Base-by-base conservation (phyloP, 352 stramenopile genomes). In the Phytophthora boehmeriae region DNA sequence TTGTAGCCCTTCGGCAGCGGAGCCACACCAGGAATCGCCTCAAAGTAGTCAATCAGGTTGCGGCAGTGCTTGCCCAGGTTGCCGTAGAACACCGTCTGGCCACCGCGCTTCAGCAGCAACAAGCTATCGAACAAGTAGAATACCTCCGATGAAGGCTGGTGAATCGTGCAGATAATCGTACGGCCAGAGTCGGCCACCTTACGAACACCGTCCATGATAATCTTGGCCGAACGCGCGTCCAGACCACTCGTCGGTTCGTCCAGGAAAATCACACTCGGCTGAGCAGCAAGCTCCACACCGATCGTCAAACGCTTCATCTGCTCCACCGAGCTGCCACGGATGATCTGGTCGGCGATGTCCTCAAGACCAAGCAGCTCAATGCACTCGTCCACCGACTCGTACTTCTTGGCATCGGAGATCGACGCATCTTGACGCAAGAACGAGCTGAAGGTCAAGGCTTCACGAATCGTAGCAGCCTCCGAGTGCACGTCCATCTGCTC, bases 141-240 rank as follows among this genome's bases (percentile, higher is more conserved):
- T 2, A 96, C 78, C 43, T 93, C 78, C 6, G 77, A 78, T n/a
- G 75, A 80, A 14, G 90, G 90, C 70, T 97, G 90, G 59, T 97
- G 90, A 65, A 97, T 97, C 16, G 86, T 95, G 34, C 90, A 95
- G 0, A 96, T 66, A 14, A 97, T 79, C 25, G 76, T 88, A 8
- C 72, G 57, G 13, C 85, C 83, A n/a, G 73, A 69, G 34, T 53
- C 54, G 6, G 88, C 85, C 39, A 96, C 76, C 47, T 92, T 90
- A 46, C 90, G 85, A 14, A 96, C 71, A 5, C 92, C 74, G 22
- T 89, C 71, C 51, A 95, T 87, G 20, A 96, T 57, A 43, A 86
- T 58, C 42, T 92, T 79, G 16, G 91, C 91, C 9, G 70, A 82
- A 43, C 78, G 91, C 8, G 76, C 79, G 66, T 97, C 89, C 3